Conservation (phyloP, 441 rosid species). For the Gossypium schwendimanii region DNA sequence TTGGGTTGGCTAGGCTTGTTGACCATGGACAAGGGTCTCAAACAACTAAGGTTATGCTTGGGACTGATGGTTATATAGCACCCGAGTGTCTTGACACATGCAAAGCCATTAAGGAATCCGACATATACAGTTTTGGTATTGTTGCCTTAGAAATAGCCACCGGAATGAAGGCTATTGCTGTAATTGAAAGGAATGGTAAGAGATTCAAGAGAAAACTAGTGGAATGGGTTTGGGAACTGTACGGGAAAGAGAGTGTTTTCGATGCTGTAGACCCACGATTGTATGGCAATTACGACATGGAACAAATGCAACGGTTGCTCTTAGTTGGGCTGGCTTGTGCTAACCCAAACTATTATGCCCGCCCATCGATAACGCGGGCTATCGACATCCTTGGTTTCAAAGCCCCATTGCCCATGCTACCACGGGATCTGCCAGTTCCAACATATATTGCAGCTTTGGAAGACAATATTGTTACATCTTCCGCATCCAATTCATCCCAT, state of each 20-base stretch:
- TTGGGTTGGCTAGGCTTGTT: constrained; percentile 48
- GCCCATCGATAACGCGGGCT: constrained; percentile 13
- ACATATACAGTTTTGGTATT: constrained; percentile 45
- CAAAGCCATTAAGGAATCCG: constrained; percentile 41
- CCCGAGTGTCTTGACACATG: constrained; percentile 43
- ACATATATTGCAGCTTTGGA: not conserved
- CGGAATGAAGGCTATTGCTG: constrained; percentile 14
- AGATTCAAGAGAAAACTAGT: not conserved
- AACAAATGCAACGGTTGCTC: constrained; percentile 23
- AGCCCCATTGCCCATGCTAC: constrained; percentile 3
- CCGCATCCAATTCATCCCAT: not conserved
- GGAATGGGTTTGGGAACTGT: constrained; percentile 22
- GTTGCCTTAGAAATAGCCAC: constrained; percentile 35
- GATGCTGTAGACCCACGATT: constrained; percentile 19
- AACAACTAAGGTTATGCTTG: constrained; percentile 37
- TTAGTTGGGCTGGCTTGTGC: constrained; percentile 31
- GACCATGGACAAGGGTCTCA: constrained; percentile 43
- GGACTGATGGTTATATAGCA: constrained; percentile 50
- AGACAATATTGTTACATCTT: not conserved
- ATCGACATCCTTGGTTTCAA: constrained; percentile 7
- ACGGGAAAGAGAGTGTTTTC: not conserved
- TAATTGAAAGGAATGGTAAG: not conserved
- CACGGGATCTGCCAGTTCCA: constrained; percentile 13
- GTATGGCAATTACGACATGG: constrained; percentile 8
- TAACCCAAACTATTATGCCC: constrained; percentile 18